Conservation (phyloP, 1,139 yeast genomes). For the Tardiomyces blankii region DNA sequence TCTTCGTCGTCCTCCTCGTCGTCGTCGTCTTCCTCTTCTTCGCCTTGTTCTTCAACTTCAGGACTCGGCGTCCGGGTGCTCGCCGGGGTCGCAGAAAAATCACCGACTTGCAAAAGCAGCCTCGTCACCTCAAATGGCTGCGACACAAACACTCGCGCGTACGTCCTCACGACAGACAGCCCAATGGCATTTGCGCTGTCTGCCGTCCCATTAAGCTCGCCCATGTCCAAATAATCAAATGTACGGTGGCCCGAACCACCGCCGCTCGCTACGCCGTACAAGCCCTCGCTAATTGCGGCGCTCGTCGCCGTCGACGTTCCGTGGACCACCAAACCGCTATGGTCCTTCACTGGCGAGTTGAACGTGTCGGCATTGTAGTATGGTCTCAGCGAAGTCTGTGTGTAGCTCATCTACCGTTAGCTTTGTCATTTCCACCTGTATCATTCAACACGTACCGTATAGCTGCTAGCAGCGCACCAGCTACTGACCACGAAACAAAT, state of each 20-base stretch:
- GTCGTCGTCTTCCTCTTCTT: conserved; percentile 19
- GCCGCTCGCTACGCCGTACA: conserved; percentile 4
- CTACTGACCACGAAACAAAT: too few species aligned
- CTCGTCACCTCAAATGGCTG: conserved; percentile 89
- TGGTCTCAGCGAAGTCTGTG: conserved; percentile 40
- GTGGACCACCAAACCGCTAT: conserved; percentile 46
- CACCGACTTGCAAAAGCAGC: conserved; percentile 71
- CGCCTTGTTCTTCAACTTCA: conserved; percentile 8
- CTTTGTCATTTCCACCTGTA: too few species aligned
- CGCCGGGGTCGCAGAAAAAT: conserved; percentile 26
- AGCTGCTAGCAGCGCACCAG: too few species aligned
- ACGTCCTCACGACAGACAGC: conserved; percentile 53
- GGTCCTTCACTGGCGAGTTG: conserved; percentile 28
- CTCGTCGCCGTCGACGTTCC: conserved; percentile 1
- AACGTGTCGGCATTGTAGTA: conserved; percentile 64
- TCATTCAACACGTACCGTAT: too few species aligned
- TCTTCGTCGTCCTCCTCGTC: conserved; percentile 47
- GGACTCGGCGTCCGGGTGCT: conserved; percentile 5
- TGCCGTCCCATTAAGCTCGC: conserved; percentile 33
- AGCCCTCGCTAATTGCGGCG: conserved; percentile 1
- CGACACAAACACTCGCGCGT: conserved; percentile 52
- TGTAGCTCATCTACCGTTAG: neutral
- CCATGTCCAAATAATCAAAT: conserved; percentile 56
- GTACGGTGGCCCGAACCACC: conserved; percentile 9
- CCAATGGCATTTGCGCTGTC: conserved; percentile 41